Conservation (phyloP, 148 eudicot genomes). For the Salicornia ramosissima region DNA sequence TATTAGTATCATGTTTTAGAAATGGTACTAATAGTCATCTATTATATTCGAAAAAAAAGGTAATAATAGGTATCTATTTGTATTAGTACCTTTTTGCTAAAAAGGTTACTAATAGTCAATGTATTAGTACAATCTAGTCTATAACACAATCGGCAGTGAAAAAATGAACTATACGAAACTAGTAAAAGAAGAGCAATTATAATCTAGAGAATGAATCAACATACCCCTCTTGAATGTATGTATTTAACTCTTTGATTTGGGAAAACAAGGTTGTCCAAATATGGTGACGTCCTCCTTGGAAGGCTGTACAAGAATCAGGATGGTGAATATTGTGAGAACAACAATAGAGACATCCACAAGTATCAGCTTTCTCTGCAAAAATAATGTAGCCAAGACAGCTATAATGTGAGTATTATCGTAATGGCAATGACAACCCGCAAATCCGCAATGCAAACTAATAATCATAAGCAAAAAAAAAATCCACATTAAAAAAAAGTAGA, state of each 20-base stretch:
- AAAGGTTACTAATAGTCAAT: no score
- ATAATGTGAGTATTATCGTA: no score
- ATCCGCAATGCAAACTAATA: no score
- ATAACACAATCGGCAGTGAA: no score
- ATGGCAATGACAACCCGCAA: not conserved
- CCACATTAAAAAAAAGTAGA: not conserved
- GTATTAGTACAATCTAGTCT: no score
- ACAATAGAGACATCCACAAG: slow-evolving; percentile 8
- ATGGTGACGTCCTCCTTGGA: not conserved
- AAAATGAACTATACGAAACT: not conserved
- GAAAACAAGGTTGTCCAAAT: not conserved
- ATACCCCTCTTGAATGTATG: not conserved
- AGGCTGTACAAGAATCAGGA: not conserved
- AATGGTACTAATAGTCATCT: no score
- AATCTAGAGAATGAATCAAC: not conserved
- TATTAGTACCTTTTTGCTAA: no score
- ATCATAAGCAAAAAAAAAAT: not conserved
- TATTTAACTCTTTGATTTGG: not conserved
- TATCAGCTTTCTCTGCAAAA: not conserved
- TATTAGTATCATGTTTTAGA: no score
- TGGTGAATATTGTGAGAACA: not conserved
- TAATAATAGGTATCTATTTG: no score
- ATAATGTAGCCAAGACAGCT: not conserved
- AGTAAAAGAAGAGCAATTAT: not conserved
- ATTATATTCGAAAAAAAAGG: no score